These are phyloP conservation scores for Yarrowia galli DNA, from an alignment of 1,139 yeast species.

Conservation along the genomic window DNA sequence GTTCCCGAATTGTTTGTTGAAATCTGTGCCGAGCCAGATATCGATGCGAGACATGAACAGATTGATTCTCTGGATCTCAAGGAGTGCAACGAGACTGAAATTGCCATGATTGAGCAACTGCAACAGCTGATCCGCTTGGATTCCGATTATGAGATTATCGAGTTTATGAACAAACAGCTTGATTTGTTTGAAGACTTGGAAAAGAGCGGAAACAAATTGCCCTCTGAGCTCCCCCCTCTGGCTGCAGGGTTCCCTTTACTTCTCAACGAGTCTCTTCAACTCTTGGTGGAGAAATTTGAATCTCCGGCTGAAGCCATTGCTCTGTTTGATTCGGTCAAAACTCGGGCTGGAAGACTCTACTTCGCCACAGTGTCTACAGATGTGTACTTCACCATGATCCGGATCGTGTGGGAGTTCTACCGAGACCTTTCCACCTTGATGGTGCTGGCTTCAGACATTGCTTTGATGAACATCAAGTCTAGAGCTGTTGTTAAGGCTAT, in stretches of 20 bases:
- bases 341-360: conserved; percentile 49
- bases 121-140: neutral
- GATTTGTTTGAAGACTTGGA: neutral
- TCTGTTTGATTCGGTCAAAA: conserved; percentile 53
- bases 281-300: conserved; percentile 48
- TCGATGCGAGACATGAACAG: neutral
- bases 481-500: neutral
- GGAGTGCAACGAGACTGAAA: neutral
- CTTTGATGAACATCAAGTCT: conserved; percentile 19
- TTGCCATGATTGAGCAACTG: neutral
- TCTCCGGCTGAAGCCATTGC: conserved; percentile 54
- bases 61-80: neutral
- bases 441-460: conserved; percentile 1
- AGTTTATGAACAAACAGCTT: conserved; percentile 2
- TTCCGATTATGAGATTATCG: conserved; percentile 4
- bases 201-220: neutral
- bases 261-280: conserved; percentile 42
- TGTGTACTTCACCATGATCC: conserved; percentile 54
- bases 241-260: conserved; percentile 25
- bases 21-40: conserved; percentile 18
- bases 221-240: neutral
- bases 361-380: conserved; percentile 50
- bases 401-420: conserved; percentile 53
- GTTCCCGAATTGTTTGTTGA: conserved; percentile 6
- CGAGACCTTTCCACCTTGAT: conserved; percentile 49